These are phyloP conservation scores for Pontederia crassipes DNA, from an alignment of 176 grass and related monocot species.

Conservation along the genomic window DNA sequence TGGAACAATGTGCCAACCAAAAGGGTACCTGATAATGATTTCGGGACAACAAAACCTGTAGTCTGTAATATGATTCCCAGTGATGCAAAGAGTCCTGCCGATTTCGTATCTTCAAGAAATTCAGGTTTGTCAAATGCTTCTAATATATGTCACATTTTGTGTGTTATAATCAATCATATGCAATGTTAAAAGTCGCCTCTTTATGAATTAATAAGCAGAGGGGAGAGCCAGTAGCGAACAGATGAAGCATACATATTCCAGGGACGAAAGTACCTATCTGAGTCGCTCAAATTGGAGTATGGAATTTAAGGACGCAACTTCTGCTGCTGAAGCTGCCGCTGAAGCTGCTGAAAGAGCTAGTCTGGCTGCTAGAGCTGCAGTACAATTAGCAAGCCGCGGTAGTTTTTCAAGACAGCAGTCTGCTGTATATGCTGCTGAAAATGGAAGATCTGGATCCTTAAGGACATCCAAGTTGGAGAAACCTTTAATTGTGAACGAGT, in stretches of 20 bases:
- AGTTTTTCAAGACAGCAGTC: not conserved
- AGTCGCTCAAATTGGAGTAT: not conserved
- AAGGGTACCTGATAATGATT: too few species aligned
- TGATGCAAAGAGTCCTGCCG: too few species aligned
- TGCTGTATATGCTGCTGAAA: not conserved
- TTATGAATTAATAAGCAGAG: not conserved
- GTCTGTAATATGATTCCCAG: too few species aligned
- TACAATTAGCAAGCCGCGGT: not conserved
- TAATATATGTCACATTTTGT: too few species aligned
- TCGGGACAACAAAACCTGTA: too few species aligned
- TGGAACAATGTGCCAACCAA: too few species aligned
- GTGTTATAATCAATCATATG: too few species aligned
- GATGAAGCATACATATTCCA: not conserved
- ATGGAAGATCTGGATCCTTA: not conserved
- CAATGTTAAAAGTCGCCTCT: too few species aligned
- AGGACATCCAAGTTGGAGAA: too few species aligned
- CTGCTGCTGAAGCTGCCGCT: conserved; percentile 6
- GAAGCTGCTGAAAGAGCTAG: conserved; percentile 12
- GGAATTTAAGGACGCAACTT: conserved; percentile 6
- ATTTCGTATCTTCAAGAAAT: too few species aligned
- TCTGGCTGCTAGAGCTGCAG: conserved; percentile 13
- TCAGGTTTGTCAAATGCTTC: too few species aligned
- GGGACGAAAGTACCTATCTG: not conserved
- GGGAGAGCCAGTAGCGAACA: not conserved
- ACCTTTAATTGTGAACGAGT: too few species aligned